A percentile compares a stretch with the other conserved stretches of the same genome.
Conservation (phyloP, 2,329 filamentous ascomycete species). For the Phaeosphaeriaceae sp. region DNA sequence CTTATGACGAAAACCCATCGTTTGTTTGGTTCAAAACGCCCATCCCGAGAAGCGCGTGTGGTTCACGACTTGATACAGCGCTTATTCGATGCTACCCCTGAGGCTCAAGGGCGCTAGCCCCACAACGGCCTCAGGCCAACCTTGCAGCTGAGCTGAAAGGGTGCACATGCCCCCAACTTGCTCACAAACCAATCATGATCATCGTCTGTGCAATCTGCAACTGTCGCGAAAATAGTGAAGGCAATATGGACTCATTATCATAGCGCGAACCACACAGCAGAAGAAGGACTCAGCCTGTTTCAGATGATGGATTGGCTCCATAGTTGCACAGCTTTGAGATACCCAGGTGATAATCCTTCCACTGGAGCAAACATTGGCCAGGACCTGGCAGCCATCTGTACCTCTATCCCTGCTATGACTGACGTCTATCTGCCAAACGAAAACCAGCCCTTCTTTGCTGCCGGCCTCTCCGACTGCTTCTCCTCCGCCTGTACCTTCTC, state of each 20-base stretch:
- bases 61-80: conserved; percentile 25
- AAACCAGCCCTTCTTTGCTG: conserved; percentile 59
- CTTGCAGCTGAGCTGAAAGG: conserved; percentile 8
- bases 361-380: conserved; percentile 7
- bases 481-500: conserved; percentile 32
- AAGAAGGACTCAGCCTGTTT: conserved; percentile 5
- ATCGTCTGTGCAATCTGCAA: conserved; percentile 16
- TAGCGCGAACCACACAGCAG: conserved; percentile 14
- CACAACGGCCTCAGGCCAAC: conserved; percentile 22
- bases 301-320: conserved; percentile 4
- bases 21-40: conserved; percentile 30
- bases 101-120: conserved; percentile 34
- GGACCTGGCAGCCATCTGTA: conserved; percentile 2
- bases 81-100: conserved; percentile 32
- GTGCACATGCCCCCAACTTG: conserved; percentile 9
- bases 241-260: conserved; percentile 12
- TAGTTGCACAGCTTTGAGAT: background rate
- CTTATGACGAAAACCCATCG: conserved; percentile 25
- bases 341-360: conserved; percentile 2
- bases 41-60: conserved; percentile 32
- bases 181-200: conserved; percentile 24
- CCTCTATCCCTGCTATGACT: background rate
- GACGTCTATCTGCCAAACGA: conserved; percentile 53
- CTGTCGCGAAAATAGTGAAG: conserved; percentile 18
- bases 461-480: conserved; percentile 43